These are phyloP conservation scores for Xylaria nigripes DNA, from an alignment of 495 filamentous ascomycete species.

Conservation along the genomic window DNA sequence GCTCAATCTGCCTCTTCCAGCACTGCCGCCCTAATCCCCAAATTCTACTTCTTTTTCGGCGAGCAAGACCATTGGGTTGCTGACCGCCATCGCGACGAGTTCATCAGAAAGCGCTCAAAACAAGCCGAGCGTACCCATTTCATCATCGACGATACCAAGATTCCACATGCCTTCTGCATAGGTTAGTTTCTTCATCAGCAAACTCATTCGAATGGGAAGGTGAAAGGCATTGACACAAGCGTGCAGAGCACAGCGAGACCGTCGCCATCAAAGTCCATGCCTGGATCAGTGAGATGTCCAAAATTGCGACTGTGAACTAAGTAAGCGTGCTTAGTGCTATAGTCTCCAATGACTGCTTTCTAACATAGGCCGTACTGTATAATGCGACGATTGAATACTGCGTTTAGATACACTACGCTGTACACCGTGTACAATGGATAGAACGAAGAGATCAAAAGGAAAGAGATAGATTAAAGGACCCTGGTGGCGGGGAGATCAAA, in stretches of 20 bases:
- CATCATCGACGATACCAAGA: slow-evolving; percentile 60
- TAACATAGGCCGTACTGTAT: no score
- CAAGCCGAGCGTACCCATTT: slow-evolving; percentile 50
- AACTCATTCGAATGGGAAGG: not conserved
- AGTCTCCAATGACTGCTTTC: no score
- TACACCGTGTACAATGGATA: no score
- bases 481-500: no score
- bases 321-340: no score
- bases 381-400: no score
- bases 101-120: slow-evolving; percentile 47
- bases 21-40: slow-evolving; percentile 25
- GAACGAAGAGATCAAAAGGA: no score
- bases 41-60: slow-evolving; percentile 75
- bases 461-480: no score
- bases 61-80: slow-evolving; percentile 77
- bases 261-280: slow-evolving; percentile 56
- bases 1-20: slow-evolving; percentile 5
- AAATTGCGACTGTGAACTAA: not conserved
- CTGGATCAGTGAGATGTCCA: slow-evolving; percentile 52
- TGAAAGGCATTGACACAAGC: not conserved
- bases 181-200: slow-evolving; percentile 29
- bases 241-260: slow-evolving; percentile 50
- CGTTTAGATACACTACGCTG: no score
- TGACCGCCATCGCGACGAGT: slow-evolving; percentile 60
- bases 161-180: slow-evolving; percentile 79